Conservation (phyloP, 441 rosid species). For the Dalechampia spathulata region DNA sequence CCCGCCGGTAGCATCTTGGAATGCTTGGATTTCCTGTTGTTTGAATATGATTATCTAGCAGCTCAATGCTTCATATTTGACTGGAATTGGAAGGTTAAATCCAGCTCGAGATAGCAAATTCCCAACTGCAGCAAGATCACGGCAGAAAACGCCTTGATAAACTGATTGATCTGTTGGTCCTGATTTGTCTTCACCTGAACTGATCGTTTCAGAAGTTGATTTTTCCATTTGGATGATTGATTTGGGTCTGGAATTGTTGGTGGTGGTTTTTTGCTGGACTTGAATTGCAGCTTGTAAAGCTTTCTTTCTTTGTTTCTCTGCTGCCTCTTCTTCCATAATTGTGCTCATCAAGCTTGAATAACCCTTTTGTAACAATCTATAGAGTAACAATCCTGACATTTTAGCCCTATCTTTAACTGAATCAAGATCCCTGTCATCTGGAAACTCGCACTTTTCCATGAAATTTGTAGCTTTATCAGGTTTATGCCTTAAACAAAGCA, state of each 20-base stretch:
- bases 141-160: constrained; percentile 82
- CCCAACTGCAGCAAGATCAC: constrained; percentile 72
- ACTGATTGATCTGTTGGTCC: constrained; percentile 27
- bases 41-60: constrained; percentile 34
- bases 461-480: constrained; percentile 68
- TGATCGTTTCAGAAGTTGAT: constrained; percentile 16
- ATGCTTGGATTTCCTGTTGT: constrained; percentile 6
- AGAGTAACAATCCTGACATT: constrained; percentile 68
- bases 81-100: constrained; percentile 67
- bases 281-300: constrained; percentile 42
- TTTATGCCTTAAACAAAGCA: constrained; percentile 63
- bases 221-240: constrained; percentile 15
- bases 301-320: constrained; percentile 54
- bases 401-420: constrained; percentile 65
- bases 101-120: constrained; percentile 67
- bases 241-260: constrained; percentile 19
- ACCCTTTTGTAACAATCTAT: constrained; percentile 76
- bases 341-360: constrained; percentile 49
- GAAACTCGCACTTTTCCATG: constrained; percentile 64
- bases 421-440: constrained; percentile 57
- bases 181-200: constrained; percentile 22
- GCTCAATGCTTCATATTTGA: constrained; percentile 79
- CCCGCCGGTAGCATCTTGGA: constrained; percentile 30
- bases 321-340: constrained; percentile 55
- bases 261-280: constrained; percentile 27